A percentile compares a stretch with the other conserved stretches of the same genome.
These are phyloP conservation scores for Chamaecyparis obtusa DNA, from an alignment of 75 land plant genomes.

Conservation along the genomic window DNA sequence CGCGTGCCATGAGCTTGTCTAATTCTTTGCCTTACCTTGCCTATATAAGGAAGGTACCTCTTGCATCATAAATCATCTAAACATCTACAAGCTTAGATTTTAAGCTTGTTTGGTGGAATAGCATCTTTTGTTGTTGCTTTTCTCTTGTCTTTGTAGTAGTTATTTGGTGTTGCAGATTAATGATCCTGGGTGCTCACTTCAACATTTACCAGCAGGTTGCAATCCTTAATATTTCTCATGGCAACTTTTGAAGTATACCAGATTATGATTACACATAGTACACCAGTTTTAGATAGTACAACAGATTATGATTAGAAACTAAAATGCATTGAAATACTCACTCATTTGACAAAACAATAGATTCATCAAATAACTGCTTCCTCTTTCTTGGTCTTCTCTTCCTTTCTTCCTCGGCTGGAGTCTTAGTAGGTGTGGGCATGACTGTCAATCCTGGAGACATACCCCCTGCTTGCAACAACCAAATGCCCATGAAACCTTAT, in stretches of 20 bases:
- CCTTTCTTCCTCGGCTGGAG: conserved; percentile 18
- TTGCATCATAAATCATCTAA: too few species aligned
- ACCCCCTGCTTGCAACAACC: conserved; percentile 23
- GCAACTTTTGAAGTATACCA: background rate
- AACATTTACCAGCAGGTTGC: background rate
- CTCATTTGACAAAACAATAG: conserved; percentile 32
- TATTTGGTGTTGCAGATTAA: too few species aligned
- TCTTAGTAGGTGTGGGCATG: conserved; percentile 35
- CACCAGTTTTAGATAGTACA: too few species aligned
- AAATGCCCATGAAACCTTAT: background rate
- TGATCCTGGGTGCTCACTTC: too few species aligned
- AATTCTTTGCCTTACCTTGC: too few species aligned
- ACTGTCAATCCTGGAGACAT: conserved; percentile 33
- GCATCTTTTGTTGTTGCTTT: too few species aligned
- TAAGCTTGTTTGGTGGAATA: too few species aligned
- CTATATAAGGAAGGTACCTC: too few species aligned
- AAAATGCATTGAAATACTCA: conserved; percentile 14
- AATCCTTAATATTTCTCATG: background rate
- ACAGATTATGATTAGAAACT: background rate
- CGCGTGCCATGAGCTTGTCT: too few species aligned
- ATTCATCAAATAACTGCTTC: conserved; percentile 24
- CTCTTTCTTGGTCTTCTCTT: conserved; percentile 31
- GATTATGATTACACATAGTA: too few species aligned
- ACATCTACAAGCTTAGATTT: too few species aligned
- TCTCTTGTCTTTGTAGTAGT: too few species aligned